Conservation (phyloP, 306 rosid genomes). For the Malus domestica region ASM211411v1 NC_041798.1:26562001-26562500, state of each 20-base stretch:
- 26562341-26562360: constrained; percentile 42
- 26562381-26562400: constrained; percentile 25
- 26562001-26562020: no score
- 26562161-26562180: neutral
- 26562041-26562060: no score
- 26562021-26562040: no score
- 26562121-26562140: neutral
- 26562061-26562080: no score
- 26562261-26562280: constrained; percentile 13
- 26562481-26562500: constrained; percentile 18
- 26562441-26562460: constrained; percentile 1
- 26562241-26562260: constrained; percentile 26
- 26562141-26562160: neutral
- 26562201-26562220: neutral
- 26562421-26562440: constrained; percentile 56
- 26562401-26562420: constrained; percentile 59
- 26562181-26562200: neutral
- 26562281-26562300: neutral
- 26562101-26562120: neutral
- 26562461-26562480: constrained; percentile 27
- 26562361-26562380: constrained; percentile 25
- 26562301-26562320: neutral
- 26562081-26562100: no score
- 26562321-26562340: neutral
- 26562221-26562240: neutral